Evolutionary conservation across 371 early-diverging fungal genomes (phyloP).

Genomic region (Mucor piriformis): DNA sequence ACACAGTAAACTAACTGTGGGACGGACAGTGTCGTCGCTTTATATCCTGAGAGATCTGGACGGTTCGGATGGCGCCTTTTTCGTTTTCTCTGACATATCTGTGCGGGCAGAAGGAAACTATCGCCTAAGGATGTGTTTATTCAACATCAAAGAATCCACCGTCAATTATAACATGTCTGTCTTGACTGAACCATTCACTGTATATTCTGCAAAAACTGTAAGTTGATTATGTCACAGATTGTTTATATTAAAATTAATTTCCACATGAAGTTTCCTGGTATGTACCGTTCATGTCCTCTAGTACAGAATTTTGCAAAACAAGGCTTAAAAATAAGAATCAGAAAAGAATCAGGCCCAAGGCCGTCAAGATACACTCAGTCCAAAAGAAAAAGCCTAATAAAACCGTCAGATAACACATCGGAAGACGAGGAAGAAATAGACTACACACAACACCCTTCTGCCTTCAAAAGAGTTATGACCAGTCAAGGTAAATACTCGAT

Average conservation of each 20-base stretch:
- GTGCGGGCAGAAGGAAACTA: conserved; percentile 89
- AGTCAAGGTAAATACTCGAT: neutral
- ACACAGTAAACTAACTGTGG: conserved; percentile 46
- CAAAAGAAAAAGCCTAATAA: conserved; percentile 20
- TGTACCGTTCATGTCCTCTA: conserved; percentile 62
- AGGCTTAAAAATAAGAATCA: conserved; percentile 70
- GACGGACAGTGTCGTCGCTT: conserved; percentile 64
- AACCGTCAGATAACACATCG: conserved; percentile 6
- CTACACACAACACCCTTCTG: neutral
- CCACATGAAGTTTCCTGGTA: conserved; percentile 51
- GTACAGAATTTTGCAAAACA: conserved; percentile 69
- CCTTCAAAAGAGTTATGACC: conserved; percentile 8
- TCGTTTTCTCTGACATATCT: conserved; percentile 93
- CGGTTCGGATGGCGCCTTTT: conserved; percentile 83
- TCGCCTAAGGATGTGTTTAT: conserved; percentile 85
- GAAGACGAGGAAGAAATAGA: conserved; percentile 6
- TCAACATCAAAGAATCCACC: conserved; percentile 72
- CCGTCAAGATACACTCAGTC: conserved; percentile 14
- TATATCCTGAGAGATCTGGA: conserved; percentile 64
- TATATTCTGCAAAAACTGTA: conserved; percentile 49
- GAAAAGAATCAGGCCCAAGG: conserved; percentile 54
- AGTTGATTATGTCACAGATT: neutral
- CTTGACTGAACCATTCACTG: conserved; percentile 47
- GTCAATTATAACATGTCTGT: conserved; percentile 34
- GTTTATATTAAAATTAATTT: neutral